Evolutionary conservation across 1,139 yeast genomes (phyloP), one percentile per base, ranked within the genome.

Genomic region (Geotrichum reessii): DNA sequence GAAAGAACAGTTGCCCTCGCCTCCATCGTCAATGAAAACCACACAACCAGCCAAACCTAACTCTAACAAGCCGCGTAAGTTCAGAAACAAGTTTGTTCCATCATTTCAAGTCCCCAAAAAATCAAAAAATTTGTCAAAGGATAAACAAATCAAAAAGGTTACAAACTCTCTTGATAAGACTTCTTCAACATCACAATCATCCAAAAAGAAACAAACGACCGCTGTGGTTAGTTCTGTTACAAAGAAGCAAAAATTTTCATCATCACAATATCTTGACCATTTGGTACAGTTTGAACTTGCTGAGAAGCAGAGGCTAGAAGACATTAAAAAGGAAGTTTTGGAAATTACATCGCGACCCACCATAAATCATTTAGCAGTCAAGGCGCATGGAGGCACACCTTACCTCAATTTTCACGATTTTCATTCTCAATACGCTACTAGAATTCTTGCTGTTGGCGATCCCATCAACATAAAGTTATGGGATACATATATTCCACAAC

Each of bases 401-500:
- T 52, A 52, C 55, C 47, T 25, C 25, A 27, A 28, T 21, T 52
- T 52, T 27, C 50, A 52, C 28, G 21, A 46, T 9, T 44, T 52
- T 22, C 58, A 55, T 22, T 19, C 54, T 17, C 28, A 46, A 25
- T 22, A 31, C 8, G 53, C 58, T 9, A 37, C 54, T 8, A 42
- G 21, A 24, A 28, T 51, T 2, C 53, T 55, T 11, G 28, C 54
- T 12, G 25, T 55, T 11, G 58, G 58, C 22, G 52, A 55, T 17
- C 25, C 47, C 22, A 14, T 8, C 17, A 33, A 47, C 37, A 25
- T 28, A 24, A 11, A 12, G 33, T 44, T 55, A 24, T 55, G 58
- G 58, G 58, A 46, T 50, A 50, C 54, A 9, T 50, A 21, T 19
- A 52, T 51, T 21, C 58, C 58, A 14, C 58, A 55, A 33, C 22